A percentile compares a stretch with the other conserved stretches of the same genome.
Evolutionary conservation across 176 grass and related monocot genomes (phyloP).

Genomic region (Aechmea fasciata): DNA sequence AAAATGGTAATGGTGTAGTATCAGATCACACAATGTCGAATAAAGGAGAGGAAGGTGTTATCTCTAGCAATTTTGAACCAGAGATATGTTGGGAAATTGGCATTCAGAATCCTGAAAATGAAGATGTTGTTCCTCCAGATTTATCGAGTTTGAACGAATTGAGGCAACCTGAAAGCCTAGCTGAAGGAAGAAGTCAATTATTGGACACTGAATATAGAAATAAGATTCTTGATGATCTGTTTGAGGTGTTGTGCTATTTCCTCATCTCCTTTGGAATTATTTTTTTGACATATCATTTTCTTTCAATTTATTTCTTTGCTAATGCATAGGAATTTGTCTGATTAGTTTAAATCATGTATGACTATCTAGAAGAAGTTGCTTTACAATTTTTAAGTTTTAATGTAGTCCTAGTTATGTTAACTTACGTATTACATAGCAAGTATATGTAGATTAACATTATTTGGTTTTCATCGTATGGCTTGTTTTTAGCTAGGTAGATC

Average conservation of each 20-base stretch:
- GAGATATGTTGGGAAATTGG: slow-evolving; percentile 72
- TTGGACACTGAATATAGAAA: slow-evolving; percentile 87
- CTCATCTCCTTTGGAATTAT: background rate
- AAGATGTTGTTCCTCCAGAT: slow-evolving; percentile 28
- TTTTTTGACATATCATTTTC: background rate
- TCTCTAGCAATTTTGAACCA: slow-evolving; percentile 27
- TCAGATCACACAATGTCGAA: slow-evolving; percentile 28
- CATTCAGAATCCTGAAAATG: slow-evolving; percentile 41
- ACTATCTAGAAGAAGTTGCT: background rate
- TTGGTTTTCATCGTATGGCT: background rate
- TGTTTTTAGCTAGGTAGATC: background rate
- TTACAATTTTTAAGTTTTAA: background rate
- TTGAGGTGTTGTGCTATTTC: slow-evolving; percentile 49
- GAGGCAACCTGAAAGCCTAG: slow-evolving; percentile 15
- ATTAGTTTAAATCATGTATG: too few species aligned
- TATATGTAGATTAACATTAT: background rate
- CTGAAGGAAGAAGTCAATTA: slow-evolving; percentile 71
- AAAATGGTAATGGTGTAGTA: slow-evolving; percentile 32
- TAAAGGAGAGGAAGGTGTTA: slow-evolving; percentile 21
- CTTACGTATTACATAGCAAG: background rate
- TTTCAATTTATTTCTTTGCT: background rate
- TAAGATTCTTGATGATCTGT: slow-evolving; percentile 86
- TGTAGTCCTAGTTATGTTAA: background rate
- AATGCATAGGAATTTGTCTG: too few species aligned
- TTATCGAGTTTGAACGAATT: slow-evolving; percentile 25